Base-by-base conservation (phyloP, 129 eudicot species). In the Flaveria linearis region DNA sequence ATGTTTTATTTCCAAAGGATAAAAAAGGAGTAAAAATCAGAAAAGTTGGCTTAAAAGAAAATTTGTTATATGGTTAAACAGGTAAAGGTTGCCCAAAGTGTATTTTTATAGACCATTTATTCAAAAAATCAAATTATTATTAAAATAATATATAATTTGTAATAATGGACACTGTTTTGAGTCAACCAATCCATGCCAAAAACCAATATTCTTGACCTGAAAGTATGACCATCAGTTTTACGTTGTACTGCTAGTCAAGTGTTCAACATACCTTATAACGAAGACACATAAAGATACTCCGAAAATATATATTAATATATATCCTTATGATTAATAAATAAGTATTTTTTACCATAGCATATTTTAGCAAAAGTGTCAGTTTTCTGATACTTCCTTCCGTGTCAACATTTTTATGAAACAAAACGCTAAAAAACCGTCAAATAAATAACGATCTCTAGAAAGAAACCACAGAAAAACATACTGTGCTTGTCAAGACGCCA, bases 261-360 rank as follows among this genome's bases (percentile, higher is more conserved):
- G 12, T 1, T 26, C 5, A 16, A 23, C 23, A 58, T 58, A 2
- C 15, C 16, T 14, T 58, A n/a, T 17, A 55, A 18, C 3, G 12
- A 55, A 55, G 25, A 55, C 12, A 55, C 11, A 55, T 18, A 55
- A 16, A 53, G 23, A 56, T 17, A 56, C 5, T 26, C 9, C 20
- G 63, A 17, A 7, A 18, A 56, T 56, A 7, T 4, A 56, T 8
- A 18, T 56, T 26, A 56, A 56, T 56, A 56, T 5, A 3, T 20
- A 56, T 56, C 63, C 20, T 56, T 3, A 56, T 56, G 57, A 51
- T 51, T 56, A 28, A 39, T 26, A 60, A 60, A 60, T 60, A 60
- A 60, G 67, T n/a, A 60, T 39, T 56, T 51, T 17, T 12, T 12
- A 20, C n/a, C 67, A 23, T 60, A 26, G n/a, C 13, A 60, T 60